phyloP scores from a whole-genome alignment of 345 rosid species.

The Nephelium lappaceum region DNA sequence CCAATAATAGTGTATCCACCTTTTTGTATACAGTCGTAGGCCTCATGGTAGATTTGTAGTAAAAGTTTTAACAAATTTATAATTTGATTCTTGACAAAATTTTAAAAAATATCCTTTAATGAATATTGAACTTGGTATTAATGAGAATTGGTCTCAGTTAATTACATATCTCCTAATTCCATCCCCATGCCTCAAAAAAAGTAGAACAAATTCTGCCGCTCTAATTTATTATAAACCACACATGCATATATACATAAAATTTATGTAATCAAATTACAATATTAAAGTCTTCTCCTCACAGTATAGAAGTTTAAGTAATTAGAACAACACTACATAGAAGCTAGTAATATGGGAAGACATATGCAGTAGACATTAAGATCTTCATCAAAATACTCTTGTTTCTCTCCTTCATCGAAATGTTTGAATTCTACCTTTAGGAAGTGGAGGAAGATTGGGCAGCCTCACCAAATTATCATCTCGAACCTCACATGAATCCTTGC shows the following conservation, averaged over 20 bases:
- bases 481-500: slow-evolving; percentile 59
- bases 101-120: too few relatives aligned
- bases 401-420: background rate
- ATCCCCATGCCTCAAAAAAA: too few relatives aligned
- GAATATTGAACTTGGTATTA: too few relatives aligned
- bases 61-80: too few relatives aligned
- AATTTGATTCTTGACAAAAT: too few relatives aligned
- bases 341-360: background rate
- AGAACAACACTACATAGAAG: background rate
- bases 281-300: background rate
- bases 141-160: too few relatives aligned
- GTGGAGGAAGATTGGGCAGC: slow-evolving; percentile 43
- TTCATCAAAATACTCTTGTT: background rate
- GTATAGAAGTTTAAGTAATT: background rate
- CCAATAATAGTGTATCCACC: too few relatives aligned
- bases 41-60: too few relatives aligned
- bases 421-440: slow-evolving; percentile 40
- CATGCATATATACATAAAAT: background rate
- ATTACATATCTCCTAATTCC: too few relatives aligned
- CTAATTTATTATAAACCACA: too few relatives aligned
- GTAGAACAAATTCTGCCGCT: too few relatives aligned
- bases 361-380: background rate
- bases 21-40: too few relatives aligned
- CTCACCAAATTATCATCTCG: slow-evolving; percentile 43
- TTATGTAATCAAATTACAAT: background rate